Conservation (phyloP, 108 stramenopile species). For the Aurantiochytrium sp. region DNA sequence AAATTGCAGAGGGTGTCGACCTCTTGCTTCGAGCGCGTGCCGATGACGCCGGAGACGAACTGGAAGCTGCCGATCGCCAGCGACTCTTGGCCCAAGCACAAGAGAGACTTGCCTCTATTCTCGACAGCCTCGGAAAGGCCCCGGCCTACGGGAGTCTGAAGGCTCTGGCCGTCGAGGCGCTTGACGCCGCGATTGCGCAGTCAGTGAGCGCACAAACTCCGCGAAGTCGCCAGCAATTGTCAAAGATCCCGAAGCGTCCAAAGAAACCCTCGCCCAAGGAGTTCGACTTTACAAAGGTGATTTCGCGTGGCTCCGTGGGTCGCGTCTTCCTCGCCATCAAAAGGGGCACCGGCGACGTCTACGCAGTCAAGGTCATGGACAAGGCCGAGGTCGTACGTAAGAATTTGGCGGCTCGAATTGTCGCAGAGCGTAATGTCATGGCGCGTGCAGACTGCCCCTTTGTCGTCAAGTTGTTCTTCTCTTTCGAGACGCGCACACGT, state of each 20-base stretch:
- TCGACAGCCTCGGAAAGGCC: background rate
- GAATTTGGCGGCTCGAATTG: background rate
- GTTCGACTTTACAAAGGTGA: slow-evolving; percentile 68
- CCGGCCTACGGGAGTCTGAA: background rate
- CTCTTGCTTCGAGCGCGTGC: background rate
- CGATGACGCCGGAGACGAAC: background rate
- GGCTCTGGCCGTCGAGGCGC: background rate
- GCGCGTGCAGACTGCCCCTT: slow-evolving; percentile 26
- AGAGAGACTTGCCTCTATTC: background rate
- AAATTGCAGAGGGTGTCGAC: background rate
- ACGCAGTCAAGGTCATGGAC: slow-evolving; percentile 82
- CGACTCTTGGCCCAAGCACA: background rate
- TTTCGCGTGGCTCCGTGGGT: slow-evolving; percentile 97
- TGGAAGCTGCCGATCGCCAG: background rate
- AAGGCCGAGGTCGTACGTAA: slow-evolving; percentile 63
- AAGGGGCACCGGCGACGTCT: slow-evolving; percentile 52
- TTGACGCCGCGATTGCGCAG: background rate
- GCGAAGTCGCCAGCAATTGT: background rate
- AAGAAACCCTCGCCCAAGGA: background rate
- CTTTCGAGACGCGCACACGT: slow-evolving; percentile 31
- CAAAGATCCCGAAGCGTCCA: background rate
- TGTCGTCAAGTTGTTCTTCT: slow-evolving; percentile 28
- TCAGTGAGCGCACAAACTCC: background rate
- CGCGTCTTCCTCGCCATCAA: slow-evolving; percentile 96
- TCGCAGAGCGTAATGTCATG: background rate